phyloP scores from a whole-genome alignment of 139 green algal species.

The Volvox africanus region DNA sequence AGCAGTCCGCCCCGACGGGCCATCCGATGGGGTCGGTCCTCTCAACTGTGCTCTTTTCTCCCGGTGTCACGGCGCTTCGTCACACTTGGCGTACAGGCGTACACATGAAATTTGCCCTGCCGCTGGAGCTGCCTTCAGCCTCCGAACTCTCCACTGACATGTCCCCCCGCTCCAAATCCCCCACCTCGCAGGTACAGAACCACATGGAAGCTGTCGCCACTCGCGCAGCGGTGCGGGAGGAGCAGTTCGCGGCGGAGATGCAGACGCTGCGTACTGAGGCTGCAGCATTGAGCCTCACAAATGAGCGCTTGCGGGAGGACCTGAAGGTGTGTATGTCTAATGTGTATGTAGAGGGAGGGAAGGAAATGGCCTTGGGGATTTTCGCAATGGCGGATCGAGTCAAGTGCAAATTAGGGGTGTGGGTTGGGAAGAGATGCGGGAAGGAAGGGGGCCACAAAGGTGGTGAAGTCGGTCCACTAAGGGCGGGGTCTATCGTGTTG shows the following conservation, averaged over 20 bases:
- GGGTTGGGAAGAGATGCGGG: background rate
- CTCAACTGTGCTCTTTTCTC: too few species aligned
- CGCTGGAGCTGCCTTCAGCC: background rate
- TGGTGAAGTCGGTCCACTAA: too few species aligned
- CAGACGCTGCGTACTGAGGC: background rate
- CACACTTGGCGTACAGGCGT: too few species aligned
- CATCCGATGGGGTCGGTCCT: too few species aligned
- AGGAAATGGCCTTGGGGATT: background rate
- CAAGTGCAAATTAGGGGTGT: too few species aligned
- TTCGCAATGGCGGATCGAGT: background rate
- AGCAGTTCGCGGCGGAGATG: conserved; percentile 1
- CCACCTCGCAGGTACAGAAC: conserved; percentile 9
- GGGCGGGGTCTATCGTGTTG: background rate
- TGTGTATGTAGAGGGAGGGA: background rate
- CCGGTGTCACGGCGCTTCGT: too few species aligned
- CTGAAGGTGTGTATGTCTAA: background rate
- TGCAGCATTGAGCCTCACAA: background rate
- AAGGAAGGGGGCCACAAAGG: background rate
- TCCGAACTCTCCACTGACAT: background rate
- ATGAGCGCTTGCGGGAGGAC: conserved; percentile 24
- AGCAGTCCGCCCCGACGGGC: too few species aligned
- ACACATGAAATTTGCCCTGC: too few species aligned
- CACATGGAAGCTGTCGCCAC: conserved; percentile 1
- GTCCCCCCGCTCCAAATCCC: background rate
- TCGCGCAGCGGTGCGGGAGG: conserved; percentile 31